Conservation (phyloP, 148 eudicot species). For the Fagopyrum tataricum region DNA sequence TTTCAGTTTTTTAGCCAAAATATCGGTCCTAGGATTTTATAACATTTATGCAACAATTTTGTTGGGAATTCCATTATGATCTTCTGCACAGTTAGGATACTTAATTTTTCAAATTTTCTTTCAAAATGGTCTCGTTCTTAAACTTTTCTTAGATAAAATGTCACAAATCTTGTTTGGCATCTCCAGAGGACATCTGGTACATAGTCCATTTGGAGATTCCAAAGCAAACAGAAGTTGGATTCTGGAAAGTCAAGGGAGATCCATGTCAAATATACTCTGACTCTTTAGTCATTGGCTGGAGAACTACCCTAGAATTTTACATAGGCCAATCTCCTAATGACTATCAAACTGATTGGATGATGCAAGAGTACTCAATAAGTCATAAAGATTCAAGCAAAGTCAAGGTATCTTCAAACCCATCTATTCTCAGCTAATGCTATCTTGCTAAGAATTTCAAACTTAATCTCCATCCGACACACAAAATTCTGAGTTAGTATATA, state of each 20-base stretch:
- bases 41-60: neutral
- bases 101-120: neutral
- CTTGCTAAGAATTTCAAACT: conserved; percentile 11
- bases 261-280: conserved; percentile 32
- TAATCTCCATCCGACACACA: conserved; percentile 25
- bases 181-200: conserved; percentile 46
- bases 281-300: conserved; percentile 45
- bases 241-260: conserved; percentile 44
- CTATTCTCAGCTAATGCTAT: neutral
- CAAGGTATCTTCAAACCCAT: too few relatives aligned
- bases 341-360: conserved; percentile 43
- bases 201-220: conserved; percentile 18
- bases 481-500: conserved; percentile 36
- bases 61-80: neutral
- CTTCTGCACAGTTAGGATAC: neutral
- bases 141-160: neutral
- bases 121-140: neutral
- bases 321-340: conserved; percentile 29
- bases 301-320: conserved; percentile 46
- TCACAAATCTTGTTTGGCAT: neutral
- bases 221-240: conserved; percentile 30
- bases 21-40: neutral
- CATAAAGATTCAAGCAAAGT: conserved; percentile 15
- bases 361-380: conserved; percentile 51
- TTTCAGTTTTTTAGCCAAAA: neutral